Conservation (phyloP, 495 filamentous ascomycete genomes). For the Penicillium desertorum region DNA sequence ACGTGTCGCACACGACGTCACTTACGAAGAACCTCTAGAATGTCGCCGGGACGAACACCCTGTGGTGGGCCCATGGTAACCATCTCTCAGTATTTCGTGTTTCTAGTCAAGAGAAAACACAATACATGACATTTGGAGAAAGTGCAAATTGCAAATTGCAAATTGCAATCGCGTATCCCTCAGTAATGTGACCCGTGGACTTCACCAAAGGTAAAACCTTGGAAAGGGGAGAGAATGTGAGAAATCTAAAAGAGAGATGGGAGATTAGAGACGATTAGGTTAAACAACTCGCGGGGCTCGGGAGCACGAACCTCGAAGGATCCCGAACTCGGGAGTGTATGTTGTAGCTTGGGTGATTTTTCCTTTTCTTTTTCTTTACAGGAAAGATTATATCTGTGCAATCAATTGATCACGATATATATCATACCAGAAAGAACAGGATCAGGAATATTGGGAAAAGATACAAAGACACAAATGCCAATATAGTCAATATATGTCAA, state of each 20-base stretch:
- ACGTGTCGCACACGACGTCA: slow-evolving; percentile 27
- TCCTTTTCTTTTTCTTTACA: neutral
- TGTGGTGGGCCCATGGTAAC: slow-evolving; percentile 40
- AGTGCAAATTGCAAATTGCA: slow-evolving; percentile 1
- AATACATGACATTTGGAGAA: slow-evolving; percentile 34
- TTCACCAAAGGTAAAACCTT: slow-evolving; percentile 9
- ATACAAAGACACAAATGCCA: neutral
- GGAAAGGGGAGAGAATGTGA: slow-evolving; percentile 34
- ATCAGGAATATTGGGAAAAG: neutral
- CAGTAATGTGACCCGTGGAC: slow-evolving; percentile 25
- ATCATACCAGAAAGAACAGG: neutral
- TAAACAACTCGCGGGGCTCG: slow-evolving; percentile 23
- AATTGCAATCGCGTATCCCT: slow-evolving; percentile 14
- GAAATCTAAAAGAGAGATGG: slow-evolving; percentile 19
- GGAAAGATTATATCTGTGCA: neutral
- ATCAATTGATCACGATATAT: neutral
- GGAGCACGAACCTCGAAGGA: slow-evolving; percentile 19
- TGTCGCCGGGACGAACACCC: slow-evolving; percentile 61
- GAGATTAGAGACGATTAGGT: slow-evolving; percentile 17
- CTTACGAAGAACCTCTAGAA: slow-evolving; percentile 77
- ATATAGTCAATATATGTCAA: neutral
- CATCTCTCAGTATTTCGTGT: slow-evolving; percentile 30
- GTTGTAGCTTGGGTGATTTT: neutral
- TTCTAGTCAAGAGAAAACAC: slow-evolving; percentile 16
- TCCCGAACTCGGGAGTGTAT: neutral